A percentile compares a stretch with the other conserved stretches of the same genome.
These are phyloP conservation scores for Trametes villosa DNA, from an alignment of 768 basidiomycete genomes.

Conservation along the genomic window DNA sequence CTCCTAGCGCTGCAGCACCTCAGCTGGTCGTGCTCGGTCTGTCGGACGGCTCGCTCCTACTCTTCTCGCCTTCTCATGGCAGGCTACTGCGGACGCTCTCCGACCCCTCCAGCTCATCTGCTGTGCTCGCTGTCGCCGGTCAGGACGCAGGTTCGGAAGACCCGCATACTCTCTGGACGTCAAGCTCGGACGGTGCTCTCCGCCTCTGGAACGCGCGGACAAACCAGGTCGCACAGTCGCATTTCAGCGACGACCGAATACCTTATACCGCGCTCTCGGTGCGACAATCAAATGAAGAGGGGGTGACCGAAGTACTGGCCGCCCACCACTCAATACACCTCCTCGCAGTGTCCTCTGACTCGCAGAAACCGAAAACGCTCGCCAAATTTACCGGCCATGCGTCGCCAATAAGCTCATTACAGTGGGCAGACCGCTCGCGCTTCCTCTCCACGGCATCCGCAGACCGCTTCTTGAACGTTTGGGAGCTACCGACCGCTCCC, in stretches of 20 bases:
- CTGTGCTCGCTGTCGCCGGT: conserved; percentile 53
- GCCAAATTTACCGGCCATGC: conserved; percentile 70
- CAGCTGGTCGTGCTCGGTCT: conserved; percentile 61
- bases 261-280: conserved; percentile 58
- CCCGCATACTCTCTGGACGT: conserved; percentile 53
- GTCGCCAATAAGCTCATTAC: conserved; percentile 53
- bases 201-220: conserved; percentile 61
- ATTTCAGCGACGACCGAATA: conserved; percentile 62
- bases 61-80: conserved; percentile 67
- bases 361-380: conserved; percentile 48
- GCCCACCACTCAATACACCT: conserved; percentile 66
- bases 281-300: conserved; percentile 43
- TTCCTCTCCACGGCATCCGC: conserved; percentile 65
- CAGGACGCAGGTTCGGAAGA: conserved; percentile 35
- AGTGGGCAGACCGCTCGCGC: conserved; percentile 52
- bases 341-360: conserved; percentile 42
- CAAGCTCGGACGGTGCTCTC: conserved; percentile 58
- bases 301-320: conserved; percentile 49
- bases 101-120: conserved; percentile 55
- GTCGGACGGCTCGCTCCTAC: conserved; percentile 58
- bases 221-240: conserved; percentile 51
- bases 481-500: conserved; percentile 52
- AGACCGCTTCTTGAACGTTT: conserved; percentile 66
- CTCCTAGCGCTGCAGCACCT: conserved; percentile 36
- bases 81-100: conserved; percentile 58